A percentile compares a stretch with the other conserved stretches of the same genome.
phyloP scores from a whole-genome alignment of 1,139 yeast species.

The Yamadazyma triangularis region DNA sequence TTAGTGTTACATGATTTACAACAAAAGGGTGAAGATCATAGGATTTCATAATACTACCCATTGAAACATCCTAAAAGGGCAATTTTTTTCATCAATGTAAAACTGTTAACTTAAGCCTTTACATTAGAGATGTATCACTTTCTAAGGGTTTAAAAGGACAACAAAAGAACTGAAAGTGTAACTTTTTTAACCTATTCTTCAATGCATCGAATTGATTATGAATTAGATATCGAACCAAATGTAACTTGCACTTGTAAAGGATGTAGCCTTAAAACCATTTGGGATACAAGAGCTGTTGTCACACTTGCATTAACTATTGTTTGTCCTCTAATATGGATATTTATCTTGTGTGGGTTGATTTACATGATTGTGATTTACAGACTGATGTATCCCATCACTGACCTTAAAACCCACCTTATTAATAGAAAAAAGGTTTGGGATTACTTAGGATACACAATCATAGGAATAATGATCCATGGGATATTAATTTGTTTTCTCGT shows the following conservation, averaged over 20 bases:
- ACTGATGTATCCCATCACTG: conserved; percentile 2
- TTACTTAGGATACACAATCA: conserved; percentile 2
- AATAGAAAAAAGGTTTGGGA: not conserved
- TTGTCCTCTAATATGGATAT: conserved; percentile 20
- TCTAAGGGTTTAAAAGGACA: too few relatives aligned
- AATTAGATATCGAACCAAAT: conserved; percentile 4
- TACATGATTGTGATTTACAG: conserved; percentile 1
- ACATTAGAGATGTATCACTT: too few relatives aligned
- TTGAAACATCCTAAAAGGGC: conserved; percentile 10
- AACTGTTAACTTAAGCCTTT: conserved; percentile 1
- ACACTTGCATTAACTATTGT: conserved; percentile 15
- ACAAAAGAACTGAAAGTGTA: too few relatives aligned
- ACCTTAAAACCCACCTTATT: conserved; percentile 1
- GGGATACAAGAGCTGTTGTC: conserved; percentile 1
- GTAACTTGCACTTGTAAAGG: conserved; percentile 14
- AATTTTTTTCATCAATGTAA: conserved; percentile 4
- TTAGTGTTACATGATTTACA: too few relatives aligned
- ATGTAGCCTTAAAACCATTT: conserved; percentile 10
- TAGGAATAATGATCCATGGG: conserved; percentile 3
- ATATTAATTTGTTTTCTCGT: conserved; percentile 4
- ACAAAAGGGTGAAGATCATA: too few relatives aligned
- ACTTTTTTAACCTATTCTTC: too few relatives aligned
- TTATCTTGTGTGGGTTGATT: conserved; percentile 1
- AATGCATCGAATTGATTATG: not conserved
- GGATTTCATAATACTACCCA: conserved; percentile 2